Conservation (phyloP, 106 monocot genomes). For the Vanilla planifolia region DNA sequence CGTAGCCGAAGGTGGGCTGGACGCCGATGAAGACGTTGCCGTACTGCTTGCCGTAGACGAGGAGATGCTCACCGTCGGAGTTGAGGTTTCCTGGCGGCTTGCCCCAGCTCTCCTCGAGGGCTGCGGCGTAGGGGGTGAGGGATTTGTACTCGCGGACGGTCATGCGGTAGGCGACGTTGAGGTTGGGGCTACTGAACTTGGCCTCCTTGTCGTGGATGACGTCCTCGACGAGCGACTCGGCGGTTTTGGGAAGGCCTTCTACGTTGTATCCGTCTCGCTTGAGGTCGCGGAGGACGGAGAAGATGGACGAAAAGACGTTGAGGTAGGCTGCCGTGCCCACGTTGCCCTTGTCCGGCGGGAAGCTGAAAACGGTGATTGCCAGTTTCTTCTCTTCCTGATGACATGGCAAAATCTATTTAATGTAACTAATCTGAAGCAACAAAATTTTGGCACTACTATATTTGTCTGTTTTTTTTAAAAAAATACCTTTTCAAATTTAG, state of each 20-base stretch:
- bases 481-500: too few relatives aligned
- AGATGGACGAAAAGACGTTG: constrained; percentile 73
- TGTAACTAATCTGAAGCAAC: too few relatives aligned
- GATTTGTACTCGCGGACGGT: constrained; percentile 56
- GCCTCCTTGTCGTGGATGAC: constrained; percentile 75
- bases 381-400: constrained; percentile 56
- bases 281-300: constrained; percentile 56
- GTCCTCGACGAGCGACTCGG: constrained; percentile 50
- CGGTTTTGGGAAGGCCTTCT: constrained; percentile 42
- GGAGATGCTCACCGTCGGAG: constrained; percentile 62
- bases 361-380: constrained; percentile 79
- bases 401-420: neutral
- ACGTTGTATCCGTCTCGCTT: constrained; percentile 49
- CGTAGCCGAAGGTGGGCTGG: constrained; percentile 72
- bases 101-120: constrained; percentile 64
- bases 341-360: constrained; percentile 79
- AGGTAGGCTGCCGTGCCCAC: constrained; percentile 72
- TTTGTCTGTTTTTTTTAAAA: too few relatives aligned
- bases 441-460: too few relatives aligned
- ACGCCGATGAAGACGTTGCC: constrained; percentile 78
- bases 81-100: constrained; percentile 79
- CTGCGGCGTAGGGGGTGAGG: constrained; percentile 49
- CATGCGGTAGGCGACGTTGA: constrained; percentile 64
- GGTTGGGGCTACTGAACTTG: constrained; percentile 64
- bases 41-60: constrained; percentile 65